Evolutionary conservation across 768 basidiomycete genomes (phyloP).

Genomic region (Chlorophyllum brunneum): DNA sequence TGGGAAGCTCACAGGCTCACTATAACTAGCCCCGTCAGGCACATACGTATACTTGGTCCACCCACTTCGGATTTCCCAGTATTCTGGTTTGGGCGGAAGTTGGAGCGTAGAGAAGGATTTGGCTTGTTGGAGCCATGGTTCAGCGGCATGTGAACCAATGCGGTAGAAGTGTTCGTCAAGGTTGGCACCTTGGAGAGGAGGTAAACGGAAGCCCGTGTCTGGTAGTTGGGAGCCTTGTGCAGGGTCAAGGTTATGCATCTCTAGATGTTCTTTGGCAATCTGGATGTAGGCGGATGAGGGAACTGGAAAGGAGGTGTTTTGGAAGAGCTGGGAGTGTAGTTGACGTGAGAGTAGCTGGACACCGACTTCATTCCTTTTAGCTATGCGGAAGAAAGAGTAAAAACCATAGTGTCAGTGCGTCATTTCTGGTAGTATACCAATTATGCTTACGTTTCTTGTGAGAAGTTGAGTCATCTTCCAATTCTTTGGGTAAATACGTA

Average conservation of each 20-base stretch:
- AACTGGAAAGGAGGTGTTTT: slow-evolving; percentile 56
- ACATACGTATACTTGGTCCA: slow-evolving; percentile 85
- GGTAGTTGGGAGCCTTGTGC: slow-evolving; percentile 78
- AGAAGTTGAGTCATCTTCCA: background rate
- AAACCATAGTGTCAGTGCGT: background rate
- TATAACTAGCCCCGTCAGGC: slow-evolving; percentile 73
- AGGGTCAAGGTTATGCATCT: slow-evolving; percentile 78
- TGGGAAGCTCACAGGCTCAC: slow-evolving; percentile 67
- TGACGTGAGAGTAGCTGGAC: slow-evolving; percentile 85
- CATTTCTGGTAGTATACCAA: background rate
- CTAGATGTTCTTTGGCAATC: slow-evolving; percentile 78
- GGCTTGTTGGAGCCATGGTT: slow-evolving; percentile 77
- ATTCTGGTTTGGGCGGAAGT: slow-evolving; percentile 56
- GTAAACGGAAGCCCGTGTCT: slow-evolving; percentile 75
- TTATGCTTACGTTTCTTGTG: slow-evolving; percentile 1
- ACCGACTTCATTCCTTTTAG: slow-evolving; percentile 82
- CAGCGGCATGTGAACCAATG: slow-evolving; percentile 63
- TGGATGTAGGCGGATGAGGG: slow-evolving; percentile 60
- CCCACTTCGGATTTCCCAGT: slow-evolving; percentile 58
- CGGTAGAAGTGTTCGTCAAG: slow-evolving; percentile 88
- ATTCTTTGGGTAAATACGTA: background rate
- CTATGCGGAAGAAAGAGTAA: slow-evolving; percentile 24
- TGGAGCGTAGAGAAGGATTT: slow-evolving; percentile 45
- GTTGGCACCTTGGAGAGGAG: slow-evolving; percentile 74
- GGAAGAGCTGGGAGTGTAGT: slow-evolving; percentile 84